These are phyloP conservation scores for Striga asiatica DNA, from an alignment of 257 asterid species.

Conservation along the genomic window DNA sequence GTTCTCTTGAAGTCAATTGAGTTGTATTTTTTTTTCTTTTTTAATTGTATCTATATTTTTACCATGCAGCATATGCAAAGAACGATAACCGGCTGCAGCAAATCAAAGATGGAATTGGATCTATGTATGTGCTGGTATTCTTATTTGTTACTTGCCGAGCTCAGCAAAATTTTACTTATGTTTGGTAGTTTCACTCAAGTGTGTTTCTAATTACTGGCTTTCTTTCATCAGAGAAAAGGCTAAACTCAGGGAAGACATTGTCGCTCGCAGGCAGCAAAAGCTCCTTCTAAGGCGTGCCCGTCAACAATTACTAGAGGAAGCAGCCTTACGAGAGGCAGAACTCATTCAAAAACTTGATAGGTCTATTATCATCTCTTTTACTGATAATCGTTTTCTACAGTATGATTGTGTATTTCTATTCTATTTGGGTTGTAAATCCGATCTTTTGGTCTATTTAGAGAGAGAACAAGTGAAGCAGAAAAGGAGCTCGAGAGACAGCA, in stretches of 20 bases:
- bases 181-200: too few species aligned
- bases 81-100: background rate
- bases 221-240: conserved; percentile 58
- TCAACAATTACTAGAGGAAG: conserved; percentile 65
- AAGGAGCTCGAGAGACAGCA: conserved; percentile 88
- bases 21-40: too few species aligned
- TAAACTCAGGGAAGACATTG: conserved; percentile 66
- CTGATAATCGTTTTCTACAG: conserved; percentile 6
- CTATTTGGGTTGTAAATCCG: background rate
- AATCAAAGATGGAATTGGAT: background rate
- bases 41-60: too few species aligned
- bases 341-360: conserved; percentile 82
- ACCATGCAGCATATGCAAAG: background rate
- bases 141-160: background rate
- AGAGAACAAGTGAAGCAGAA: conserved; percentile 66
- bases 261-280: conserved; percentile 77
- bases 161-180: too few species aligned
- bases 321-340: conserved; percentile 83
- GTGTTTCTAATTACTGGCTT: conserved; percentile 6
- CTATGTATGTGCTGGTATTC: background rate
- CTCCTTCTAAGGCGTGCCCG: conserved; percentile 65
- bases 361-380: conserved; percentile 23
- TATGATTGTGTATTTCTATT: background rate
- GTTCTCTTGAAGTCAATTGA: background rate
- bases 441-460: conserved; percentile 38